Conservation (phyloP, 768 basidiomycete species). For the Mycena rosella region DNA sequence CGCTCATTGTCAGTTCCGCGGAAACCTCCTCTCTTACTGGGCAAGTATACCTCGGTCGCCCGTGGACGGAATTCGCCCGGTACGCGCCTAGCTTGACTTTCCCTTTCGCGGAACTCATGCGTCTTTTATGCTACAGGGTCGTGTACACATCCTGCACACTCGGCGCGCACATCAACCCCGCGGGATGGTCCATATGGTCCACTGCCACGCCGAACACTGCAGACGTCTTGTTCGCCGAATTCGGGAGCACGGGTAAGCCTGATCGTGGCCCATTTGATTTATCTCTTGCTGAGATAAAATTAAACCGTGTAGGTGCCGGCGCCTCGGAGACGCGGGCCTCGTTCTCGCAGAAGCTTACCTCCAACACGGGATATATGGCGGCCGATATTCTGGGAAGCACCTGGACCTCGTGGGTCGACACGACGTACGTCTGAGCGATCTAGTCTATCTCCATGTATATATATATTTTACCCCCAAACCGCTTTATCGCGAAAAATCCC, state of each 20-base stretch:
- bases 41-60: conserved; percentile 40
- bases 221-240: conserved; percentile 43
- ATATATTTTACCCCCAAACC: no score
- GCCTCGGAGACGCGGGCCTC: conserved; percentile 40
- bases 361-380: conserved; percentile 22
- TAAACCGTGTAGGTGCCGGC: conserved; percentile 35
- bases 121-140: conserved; percentile 23
- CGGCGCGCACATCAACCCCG: conserved; percentile 39
- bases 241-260: conserved; percentile 36
- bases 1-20: conserved; percentile 32
- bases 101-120: background rate
- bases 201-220: conserved; percentile 40
- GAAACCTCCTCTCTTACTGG: conserved; percentile 36
- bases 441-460: background rate
- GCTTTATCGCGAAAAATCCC: no score
- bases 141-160: conserved; percentile 40
- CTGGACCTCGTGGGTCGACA: conserved; percentile 21
- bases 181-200: conserved; percentile 44
- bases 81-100: background rate
- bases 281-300: background rate
- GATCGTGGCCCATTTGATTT: background rate
- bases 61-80: conserved; percentile 39
- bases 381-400: conserved; percentile 12
- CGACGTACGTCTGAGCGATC: background rate
- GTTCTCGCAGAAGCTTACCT: conserved; percentile 39